Evolutionary conservation across 2,329 filamentous ascomycete genomes (phyloP).

Genomic region (Truncatella angustata): DNA sequence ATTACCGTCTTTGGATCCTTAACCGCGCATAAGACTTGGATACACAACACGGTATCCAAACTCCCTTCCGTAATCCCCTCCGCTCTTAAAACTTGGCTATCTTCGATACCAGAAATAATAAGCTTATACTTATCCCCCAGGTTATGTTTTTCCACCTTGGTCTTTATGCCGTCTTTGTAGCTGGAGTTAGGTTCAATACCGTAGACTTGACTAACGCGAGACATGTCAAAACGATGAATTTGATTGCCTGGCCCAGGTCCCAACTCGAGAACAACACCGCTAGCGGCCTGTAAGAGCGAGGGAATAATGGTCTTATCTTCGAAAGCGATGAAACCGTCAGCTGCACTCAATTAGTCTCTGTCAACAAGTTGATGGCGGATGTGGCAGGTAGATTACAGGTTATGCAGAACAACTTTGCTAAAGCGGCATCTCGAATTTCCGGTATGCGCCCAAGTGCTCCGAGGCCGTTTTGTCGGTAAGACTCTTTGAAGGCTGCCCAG

Average conservation of each 20-base stretch:
- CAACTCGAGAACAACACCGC: conserved; percentile 40
- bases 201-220: conserved; percentile 32
- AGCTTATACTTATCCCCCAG: conserved; percentile 36
- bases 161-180: conserved; percentile 30
- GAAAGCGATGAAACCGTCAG: conserved; percentile 26
- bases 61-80: conserved; percentile 33
- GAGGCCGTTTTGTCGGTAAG: conserved; percentile 18
- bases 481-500: conserved; percentile 18
- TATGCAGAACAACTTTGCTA: conserved; percentile 19
- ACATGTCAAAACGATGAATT: conserved; percentile 34
- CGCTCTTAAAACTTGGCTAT: conserved; percentile 32
- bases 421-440: conserved; percentile 20
- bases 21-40: conserved; percentile 43
- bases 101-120: conserved; percentile 35
- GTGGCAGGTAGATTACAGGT: conserved; percentile 17
- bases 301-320: conserved; percentile 33
- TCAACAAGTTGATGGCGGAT: not conserved
- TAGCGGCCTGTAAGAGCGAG: conserved; percentile 22
- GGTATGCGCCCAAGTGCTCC: conserved; percentile 12
- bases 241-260: conserved; percentile 44
- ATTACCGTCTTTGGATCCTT: conserved; percentile 23
- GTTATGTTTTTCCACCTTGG: conserved; percentile 25
- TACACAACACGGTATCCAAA: conserved; percentile 39
- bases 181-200: conserved; percentile 37
- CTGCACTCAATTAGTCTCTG: conserved; percentile 16